Evolutionary conservation across 345 rosid species (phyloP).

Genomic region (Firmiana major): DNA sequence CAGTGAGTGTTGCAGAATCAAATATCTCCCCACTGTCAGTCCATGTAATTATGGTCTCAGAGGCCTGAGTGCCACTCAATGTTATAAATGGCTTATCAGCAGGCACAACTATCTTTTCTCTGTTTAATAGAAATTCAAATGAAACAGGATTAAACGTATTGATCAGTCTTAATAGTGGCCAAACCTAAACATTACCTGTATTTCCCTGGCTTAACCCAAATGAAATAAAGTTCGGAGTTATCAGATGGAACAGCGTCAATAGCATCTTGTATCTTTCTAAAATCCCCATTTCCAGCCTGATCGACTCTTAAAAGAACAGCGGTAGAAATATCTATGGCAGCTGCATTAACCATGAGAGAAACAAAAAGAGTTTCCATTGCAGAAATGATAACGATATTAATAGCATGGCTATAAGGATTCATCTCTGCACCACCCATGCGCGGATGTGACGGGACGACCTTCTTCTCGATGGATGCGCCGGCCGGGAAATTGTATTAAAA

Average conservation of each 20-base stretch:
- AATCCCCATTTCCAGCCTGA: conserved; percentile 64
- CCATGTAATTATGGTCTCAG: conserved; percentile 45
- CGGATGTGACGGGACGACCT: neutral
- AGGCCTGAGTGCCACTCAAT: conserved; percentile 50
- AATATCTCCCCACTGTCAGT: conserved; percentile 44
- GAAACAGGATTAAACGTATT: neutral
- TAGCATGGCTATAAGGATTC: conserved; percentile 22
- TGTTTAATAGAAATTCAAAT: conserved; percentile 16
- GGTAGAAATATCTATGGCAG: conserved; percentile 28
- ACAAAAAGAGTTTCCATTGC: conserved; percentile 16
- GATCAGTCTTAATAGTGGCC: too few relatives aligned
- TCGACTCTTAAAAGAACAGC: conserved; percentile 57
- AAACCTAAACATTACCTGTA: conserved; percentile 37
- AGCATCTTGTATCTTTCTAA: conserved; percentile 58
- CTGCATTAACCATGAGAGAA: conserved; percentile 7
- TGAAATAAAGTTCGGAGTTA: conserved; percentile 38
- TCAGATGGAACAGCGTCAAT: conserved; percentile 55
- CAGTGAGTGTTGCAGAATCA: conserved; percentile 39
- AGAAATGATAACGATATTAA: conserved; percentile 10
- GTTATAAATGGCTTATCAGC: conserved; percentile 69
- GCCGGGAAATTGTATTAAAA: neutral
- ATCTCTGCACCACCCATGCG: conserved; percentile 20
- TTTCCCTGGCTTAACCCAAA: conserved; percentile 62
- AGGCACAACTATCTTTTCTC: conserved; percentile 62
- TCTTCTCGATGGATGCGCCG: conserved; percentile 30